Conservation (phyloP, 108 stramenopile species). For the Nannochloropsis oceanica region DNA sequence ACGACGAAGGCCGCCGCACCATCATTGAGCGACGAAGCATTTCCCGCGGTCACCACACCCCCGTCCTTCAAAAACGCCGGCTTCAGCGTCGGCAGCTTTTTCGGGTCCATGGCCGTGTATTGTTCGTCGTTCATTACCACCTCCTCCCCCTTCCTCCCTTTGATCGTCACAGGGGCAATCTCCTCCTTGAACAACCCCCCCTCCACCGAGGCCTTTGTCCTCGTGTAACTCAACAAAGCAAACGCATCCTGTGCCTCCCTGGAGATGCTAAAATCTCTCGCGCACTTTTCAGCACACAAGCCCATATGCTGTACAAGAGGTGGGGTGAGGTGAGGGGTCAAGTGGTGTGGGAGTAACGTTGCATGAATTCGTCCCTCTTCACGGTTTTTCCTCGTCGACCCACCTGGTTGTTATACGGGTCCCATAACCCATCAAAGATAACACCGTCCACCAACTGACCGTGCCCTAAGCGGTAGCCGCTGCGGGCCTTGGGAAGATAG, state of each 20-base stretch:
- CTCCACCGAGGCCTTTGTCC: constrained; percentile 40
- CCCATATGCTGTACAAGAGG: constrained; percentile 64
- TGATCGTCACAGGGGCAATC: constrained; percentile 47
- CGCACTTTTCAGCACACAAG: constrained; percentile 80
- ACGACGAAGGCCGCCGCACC: constrained; percentile 82
- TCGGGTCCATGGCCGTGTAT: constrained; percentile 50
- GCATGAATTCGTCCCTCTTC: no score
- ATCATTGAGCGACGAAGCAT: constrained; percentile 86
- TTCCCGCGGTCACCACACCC: constrained; percentile 93
- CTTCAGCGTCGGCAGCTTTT: constrained; percentile 50
- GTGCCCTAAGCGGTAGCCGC: constrained; percentile 45
- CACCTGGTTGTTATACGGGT: constrained; percentile 69
- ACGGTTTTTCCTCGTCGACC: no score
- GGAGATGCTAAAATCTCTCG: constrained; percentile 47
- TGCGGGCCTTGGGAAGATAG: constrained; percentile 49
- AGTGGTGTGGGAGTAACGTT: no score
- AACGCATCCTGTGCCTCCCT: constrained; percentile 84
- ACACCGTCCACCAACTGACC: constrained; percentile 56
- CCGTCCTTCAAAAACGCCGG: constrained; percentile 68
- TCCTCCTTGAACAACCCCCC: constrained; percentile 56
- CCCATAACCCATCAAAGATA: constrained; percentile 85
- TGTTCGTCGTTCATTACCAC: constrained; percentile 65
- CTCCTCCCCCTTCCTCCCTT: constrained; percentile 37
- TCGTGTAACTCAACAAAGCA: constrained; percentile 63
- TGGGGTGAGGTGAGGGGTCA: no score